Evolutionary conservation across 306 rosid species (phyloP).

Genomic region (Cyamopsis tetragonoloba): DNA sequence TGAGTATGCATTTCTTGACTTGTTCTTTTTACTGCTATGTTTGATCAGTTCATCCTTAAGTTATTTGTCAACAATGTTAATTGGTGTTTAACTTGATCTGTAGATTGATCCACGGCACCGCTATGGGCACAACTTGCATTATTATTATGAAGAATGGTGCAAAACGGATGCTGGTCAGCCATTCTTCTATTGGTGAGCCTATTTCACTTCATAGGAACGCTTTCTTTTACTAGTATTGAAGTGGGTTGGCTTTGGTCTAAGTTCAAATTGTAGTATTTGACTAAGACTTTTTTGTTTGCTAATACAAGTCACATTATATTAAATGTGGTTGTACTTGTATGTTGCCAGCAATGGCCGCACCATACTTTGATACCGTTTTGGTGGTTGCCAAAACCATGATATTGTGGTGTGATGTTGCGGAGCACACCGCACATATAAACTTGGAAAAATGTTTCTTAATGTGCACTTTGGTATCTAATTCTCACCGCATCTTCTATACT

Average conservation of each 20-base stretch:
- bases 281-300: background rate
- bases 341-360: too few species aligned
- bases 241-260: too few species aligned
- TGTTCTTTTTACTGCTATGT: background rate
- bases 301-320: background rate
- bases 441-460: background rate
- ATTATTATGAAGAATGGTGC: slow-evolving; percentile 78
- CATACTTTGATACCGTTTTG: too few species aligned
- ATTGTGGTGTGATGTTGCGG: too few species aligned
- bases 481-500: background rate
- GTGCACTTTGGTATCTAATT: background rate
- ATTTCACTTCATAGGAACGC: background rate
- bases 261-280: background rate
- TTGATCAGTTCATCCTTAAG: background rate
- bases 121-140: slow-evolving; percentile 88
- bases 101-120: slow-evolving; percentile 98
- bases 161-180: slow-evolving; percentile 80
- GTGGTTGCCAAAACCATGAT: too few species aligned
- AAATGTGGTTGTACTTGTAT: too few species aligned
- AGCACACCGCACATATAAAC: too few species aligned
- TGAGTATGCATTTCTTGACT: slow-evolving; percentile 26
- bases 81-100: slow-evolving; percentile 2
- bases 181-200: slow-evolving; percentile 78
- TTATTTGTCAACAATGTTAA: background rate
- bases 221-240: too few species aligned